These are phyloP conservation scores for Phaffia tasmanica DNA, from an alignment of 768 basidiomycete genomes.

Conservation along the genomic window DNA sequence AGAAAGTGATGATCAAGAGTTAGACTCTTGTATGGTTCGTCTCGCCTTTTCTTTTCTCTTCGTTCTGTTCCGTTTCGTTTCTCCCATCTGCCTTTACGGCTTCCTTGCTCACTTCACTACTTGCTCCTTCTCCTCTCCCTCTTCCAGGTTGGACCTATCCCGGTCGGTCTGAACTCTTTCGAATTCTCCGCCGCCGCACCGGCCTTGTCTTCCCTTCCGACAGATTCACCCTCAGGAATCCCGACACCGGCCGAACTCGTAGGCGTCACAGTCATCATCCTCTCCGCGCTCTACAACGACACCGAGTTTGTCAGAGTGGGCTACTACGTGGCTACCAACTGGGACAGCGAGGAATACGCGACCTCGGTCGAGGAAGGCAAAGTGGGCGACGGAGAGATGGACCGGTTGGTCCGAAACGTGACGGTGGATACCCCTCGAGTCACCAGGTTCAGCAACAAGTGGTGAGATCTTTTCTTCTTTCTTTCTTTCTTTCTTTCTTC, in stretches of 20 bases:
- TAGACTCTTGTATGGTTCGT: slow-evolving; percentile 76
- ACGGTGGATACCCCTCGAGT: slow-evolving; percentile 86
- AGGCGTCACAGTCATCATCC: slow-evolving; percentile 91
- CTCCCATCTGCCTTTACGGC: neutral
- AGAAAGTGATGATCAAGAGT: slow-evolving; percentile 87
- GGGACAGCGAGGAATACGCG: slow-evolving; percentile 67
- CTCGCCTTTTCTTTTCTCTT: neutral
- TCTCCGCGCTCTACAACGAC: slow-evolving; percentile 89
- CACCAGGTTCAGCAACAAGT: slow-evolving; percentile 51
- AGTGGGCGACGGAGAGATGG: slow-evolving; percentile 57
- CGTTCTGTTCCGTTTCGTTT: neutral
- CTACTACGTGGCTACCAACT: slow-evolving; percentile 98
- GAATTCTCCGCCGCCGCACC: slow-evolving; percentile 87
- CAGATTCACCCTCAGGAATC: slow-evolving; percentile 58
- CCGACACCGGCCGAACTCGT: slow-evolving; percentile 63
- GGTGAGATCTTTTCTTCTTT: slow-evolving; percentile 28
- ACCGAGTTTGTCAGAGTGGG: slow-evolving; percentile 99
- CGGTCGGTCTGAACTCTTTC: slow-evolving; percentile 92
- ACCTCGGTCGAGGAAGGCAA: slow-evolving; percentile 55
- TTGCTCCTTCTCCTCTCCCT: neutral
- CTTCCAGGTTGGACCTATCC: slow-evolving; percentile 72
- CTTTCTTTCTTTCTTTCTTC: neutral
- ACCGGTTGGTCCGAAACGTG: slow-evolving; percentile 64
- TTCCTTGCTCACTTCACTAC: neutral
- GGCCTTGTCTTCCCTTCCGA: slow-evolving; percentile 68